Base-by-base conservation (phyloP, 768 basidiomycete genomes). In the Punctularia strigosozonata region DNA sequence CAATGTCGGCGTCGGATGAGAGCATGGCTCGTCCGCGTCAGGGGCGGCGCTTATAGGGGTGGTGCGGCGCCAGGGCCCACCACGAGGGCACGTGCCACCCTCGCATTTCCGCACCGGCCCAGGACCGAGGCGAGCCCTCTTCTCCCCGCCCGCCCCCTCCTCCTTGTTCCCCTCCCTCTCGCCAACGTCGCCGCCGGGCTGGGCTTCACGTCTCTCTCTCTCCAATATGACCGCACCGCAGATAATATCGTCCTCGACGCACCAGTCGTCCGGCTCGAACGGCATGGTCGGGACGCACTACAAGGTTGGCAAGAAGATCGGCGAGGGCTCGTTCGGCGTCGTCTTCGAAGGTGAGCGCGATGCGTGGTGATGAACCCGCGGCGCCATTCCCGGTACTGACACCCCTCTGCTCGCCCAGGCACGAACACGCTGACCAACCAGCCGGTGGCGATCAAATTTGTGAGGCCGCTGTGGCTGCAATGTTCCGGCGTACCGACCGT, bases 291-390 rank as follows among this genome's bases (percentile, higher is more conserved):
- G 84, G 31, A 77, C 68, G 51, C 76, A 85, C 57, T 87, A 76
- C 56, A 73, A 85, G 46, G 91, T 98, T 37, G 94, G 94, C 37
- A 91, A 94, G 73, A 97, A 97, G 77, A 94, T 98, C 58, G 94
- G 94, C 35, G 94, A 99, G 64, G 94, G 94, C 37, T 87, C 83
- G n/a, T 99, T 99, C 57, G 94, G 94, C 52, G 94, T 98, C 48
- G 83, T 98, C 45, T 89, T 95, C 62, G 81, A 97, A 73, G 82
- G 95, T 91, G 54, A 37, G 68, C 19, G 18, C 10, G 10, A 10
- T 30, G 28, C 28, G 28, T 15, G 10, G 28, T 10, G 28, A 18
- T 25, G 18, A 26, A 25, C 14, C 37, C 14, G 8, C 24, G 18
- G n/a, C 43, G 21, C 4, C 17, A 19, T 42, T 22, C 3, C 35